phyloP scores from a whole-genome alignment of 805 yeast species.

The Teunomyces pallodes region DNA sequence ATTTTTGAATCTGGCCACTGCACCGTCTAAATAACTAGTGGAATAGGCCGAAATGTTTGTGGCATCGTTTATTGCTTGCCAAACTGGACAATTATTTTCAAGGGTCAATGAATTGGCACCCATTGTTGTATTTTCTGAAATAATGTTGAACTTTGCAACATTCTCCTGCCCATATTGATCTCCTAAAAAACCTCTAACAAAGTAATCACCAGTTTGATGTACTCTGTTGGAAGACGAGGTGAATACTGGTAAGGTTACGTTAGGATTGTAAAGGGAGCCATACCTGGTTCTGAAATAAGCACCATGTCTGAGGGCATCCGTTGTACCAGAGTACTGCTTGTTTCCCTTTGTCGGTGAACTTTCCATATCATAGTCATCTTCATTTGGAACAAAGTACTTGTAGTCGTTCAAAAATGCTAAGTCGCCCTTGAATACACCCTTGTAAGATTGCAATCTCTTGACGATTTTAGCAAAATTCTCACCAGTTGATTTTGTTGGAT shows the following conservation, averaged over 20 bases:
- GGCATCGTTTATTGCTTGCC: not conserved
- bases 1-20: slow-evolving; percentile 53
- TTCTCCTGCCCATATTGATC: slow-evolving; percentile 29
- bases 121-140: slow-evolving; percentile 45
- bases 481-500: slow-evolving; percentile 35
- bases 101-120: slow-evolving; percentile 66
- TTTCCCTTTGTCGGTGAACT: slow-evolving; percentile 43
- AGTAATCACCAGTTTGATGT: slow-evolving; percentile 51
- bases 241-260: slow-evolving; percentile 46
- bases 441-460: slow-evolving; percentile 24
- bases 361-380: slow-evolving; percentile 46
- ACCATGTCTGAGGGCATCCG: slow-evolving; percentile 51
- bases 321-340: slow-evolving; percentile 51
- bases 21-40: slow-evolving; percentile 46
- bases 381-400: slow-evolving; percentile 45
- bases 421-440: slow-evolving; percentile 43
- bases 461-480: slow-evolving; percentile 23
- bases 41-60: slow-evolving; percentile 20
- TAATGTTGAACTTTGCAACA: slow-evolving; percentile 32
- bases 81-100: slow-evolving; percentile 37
- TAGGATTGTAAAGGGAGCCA: slow-evolving; percentile 39
- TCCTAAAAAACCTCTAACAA: slow-evolving; percentile 60
- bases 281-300: slow-evolving; percentile 47
- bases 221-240: slow-evolving; percentile 55
- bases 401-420: slow-evolving; percentile 53